These are phyloP conservation scores for Auxenochlorella protothecoides DNA, from an alignment of 139 green algal species.

Conservation along the genomic window DNA sequence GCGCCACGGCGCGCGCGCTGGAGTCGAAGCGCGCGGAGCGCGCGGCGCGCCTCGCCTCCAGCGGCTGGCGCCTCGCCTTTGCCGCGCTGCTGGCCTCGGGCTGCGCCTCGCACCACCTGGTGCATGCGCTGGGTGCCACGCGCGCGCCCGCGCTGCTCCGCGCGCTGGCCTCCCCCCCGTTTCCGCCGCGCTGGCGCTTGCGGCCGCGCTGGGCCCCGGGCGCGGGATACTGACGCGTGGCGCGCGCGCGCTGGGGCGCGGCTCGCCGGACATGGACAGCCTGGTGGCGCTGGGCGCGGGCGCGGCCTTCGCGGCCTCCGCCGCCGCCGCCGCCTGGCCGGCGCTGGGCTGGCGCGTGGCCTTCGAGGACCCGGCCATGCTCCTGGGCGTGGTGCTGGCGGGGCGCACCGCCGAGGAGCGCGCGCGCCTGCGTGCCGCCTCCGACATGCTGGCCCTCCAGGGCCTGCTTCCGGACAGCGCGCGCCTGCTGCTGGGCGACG, in stretches of 20 bases:
- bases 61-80: slow-evolving; percentile 49
- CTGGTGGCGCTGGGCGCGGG: slow-evolving; percentile 85
- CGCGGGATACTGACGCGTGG: slow-evolving; percentile 60
- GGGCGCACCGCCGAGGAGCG: slow-evolving; percentile 83
- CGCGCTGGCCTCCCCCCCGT: slow-evolving; percentile 30
- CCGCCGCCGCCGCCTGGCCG: slow-evolving; percentile 59
- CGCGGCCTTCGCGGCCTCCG: slow-evolving; percentile 74
- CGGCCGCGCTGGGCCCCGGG: slow-evolving; percentile 44
- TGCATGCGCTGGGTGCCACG: slow-evolving; percentile 51
- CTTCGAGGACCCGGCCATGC: slow-evolving; percentile 97
- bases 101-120: slow-evolving; percentile 64
- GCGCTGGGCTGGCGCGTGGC: slow-evolving; percentile 80
- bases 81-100: slow-evolving; percentile 65
- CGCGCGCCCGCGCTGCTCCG: slow-evolving; percentile 62
- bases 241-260: slow-evolving; percentile 43
- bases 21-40: slow-evolving; percentile 52
- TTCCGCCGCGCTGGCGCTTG: background rate
- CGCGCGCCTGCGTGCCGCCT: slow-evolving; percentile 78
- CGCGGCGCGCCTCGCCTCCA: slow-evolving; percentile 31
- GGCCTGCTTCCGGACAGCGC: slow-evolving; percentile 73
- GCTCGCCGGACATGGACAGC: slow-evolving; percentile 93
- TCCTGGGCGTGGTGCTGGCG: slow-evolving; percentile 86
- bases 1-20: slow-evolving; percentile 1
- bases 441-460: slow-evolving; percentile 84
- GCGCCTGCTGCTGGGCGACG: slow-evolving; percentile 49